These are phyloP conservation scores for Pseudodiploospora longispora DNA, from an alignment of 2,329 filamentous ascomycete species.

Conservation along the genomic window DNA sequence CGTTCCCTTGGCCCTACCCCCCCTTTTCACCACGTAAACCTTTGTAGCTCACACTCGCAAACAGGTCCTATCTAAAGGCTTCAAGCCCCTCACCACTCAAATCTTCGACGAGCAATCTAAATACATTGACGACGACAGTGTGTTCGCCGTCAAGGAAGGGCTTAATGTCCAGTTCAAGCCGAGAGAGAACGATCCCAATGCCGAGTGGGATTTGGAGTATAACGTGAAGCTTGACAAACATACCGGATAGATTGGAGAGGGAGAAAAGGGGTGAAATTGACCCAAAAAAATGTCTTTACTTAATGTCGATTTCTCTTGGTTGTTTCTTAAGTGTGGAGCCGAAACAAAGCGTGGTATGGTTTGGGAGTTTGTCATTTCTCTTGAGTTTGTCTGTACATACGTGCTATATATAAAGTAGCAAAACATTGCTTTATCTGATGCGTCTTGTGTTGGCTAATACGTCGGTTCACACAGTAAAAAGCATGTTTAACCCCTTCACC, in stretches of 20 bases:
- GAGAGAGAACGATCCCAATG: slow-evolving; percentile 33
- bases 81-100: slow-evolving; percentile 63
- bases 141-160: slow-evolving; percentile 48
- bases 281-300: not conserved
- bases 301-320: not conserved
- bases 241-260: not conserved
- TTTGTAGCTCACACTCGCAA: not conserved
- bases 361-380: no score
- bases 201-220: slow-evolving; percentile 52
- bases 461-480: no score
- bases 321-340: no score
- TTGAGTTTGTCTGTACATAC: no score
- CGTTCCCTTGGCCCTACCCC: not conserved
- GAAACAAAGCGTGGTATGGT: no score
- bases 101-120: slow-evolving; percentile 63
- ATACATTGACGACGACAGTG: slow-evolving; percentile 47
- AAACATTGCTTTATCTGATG: no score
- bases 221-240: slow-evolving; percentile 42
- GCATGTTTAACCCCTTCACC: no score
- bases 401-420: no score
- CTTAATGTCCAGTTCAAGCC: slow-evolving; percentile 35
- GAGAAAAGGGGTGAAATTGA: not conserved
- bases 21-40: not conserved
- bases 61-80: slow-evolving; percentile 42
- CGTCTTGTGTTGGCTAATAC: no score